Base-by-base conservation (phyloP, 2,329 filamentous ascomycete species). In the Pseudogymnoascus sp. region DNA sequence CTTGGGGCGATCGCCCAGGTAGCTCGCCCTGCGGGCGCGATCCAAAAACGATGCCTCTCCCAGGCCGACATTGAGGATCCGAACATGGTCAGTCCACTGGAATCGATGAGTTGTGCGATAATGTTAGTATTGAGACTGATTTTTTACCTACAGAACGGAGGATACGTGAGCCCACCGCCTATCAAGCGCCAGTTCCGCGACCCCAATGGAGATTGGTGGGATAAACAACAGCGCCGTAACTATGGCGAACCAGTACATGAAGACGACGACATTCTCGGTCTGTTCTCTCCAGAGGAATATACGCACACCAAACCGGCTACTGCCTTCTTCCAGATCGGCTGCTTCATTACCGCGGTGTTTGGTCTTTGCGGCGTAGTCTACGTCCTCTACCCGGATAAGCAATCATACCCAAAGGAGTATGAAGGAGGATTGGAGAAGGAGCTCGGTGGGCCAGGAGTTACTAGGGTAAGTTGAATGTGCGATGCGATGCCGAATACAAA, bases 241-340 rank as follows among this genome's bases (percentile, higher is more conserved):
- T 98, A 90, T 75, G 93, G 93, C 77, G 96, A 99, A 78, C 91
- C 93, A 11, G 86, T 96, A 61, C 93, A 99, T 77, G 96, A 99
- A 78, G 95, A 99, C 77, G 89, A 97, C 77, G 96, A 99, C 75
- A 83, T 92, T 64, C 82, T 98, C 64, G 93, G 92, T 70, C 89
- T 96, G 68, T 93, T 99, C 78, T 89, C 90, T 60, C 86, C 91
- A 2, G 87, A 95, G 75, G 88, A 93, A 72, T 98, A 99, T 80
- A 95, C 87, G 63, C 93, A 95, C 82, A 80, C 82, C 50, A 88
- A 84, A 60, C 80, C 93, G 14, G 84, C 84, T 67, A 92, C 88
- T 73, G 90, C 85, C 64, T 74, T 87, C 37, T 71, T 87, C 65
- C 86, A 91, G 78, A 77, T 93, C 66, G 88, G 85, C 64, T 78